These are phyloP conservation scores for Megacollybia marginata DNA, from an alignment of 768 basidiomycete genomes.

Conservation along the genomic window DNA sequence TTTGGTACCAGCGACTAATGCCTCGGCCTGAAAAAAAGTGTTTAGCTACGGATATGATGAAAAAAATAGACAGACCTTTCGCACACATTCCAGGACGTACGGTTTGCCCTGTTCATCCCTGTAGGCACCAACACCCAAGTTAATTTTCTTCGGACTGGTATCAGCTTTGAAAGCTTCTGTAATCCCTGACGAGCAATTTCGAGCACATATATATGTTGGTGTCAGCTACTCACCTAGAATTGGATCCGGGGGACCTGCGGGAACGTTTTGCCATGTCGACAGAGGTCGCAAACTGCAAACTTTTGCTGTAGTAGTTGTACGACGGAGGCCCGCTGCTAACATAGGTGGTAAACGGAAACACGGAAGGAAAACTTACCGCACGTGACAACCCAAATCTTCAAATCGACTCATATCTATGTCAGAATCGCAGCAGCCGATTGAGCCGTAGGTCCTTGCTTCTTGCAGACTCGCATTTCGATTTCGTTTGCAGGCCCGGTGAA, in stretches of 20 bases:
- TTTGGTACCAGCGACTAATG: conserved; percentile 52
- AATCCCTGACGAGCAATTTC: conserved; percentile 3
- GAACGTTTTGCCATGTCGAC: conserved; percentile 78
- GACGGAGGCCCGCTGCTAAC: conserved; percentile 45
- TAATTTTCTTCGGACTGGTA: conserved; percentile 88
- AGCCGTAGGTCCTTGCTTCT: conserved; percentile 14
- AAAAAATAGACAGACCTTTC: conserved; percentile 48
- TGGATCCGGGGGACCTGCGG: conserved; percentile 86
- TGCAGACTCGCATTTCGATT: background rate
- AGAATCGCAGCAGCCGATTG: conserved; percentile 15
- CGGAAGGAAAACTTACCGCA: conserved; percentile 10
- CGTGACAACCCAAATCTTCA: background rate
- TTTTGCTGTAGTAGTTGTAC: conserved; percentile 30
- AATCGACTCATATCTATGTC: conserved; percentile 18
- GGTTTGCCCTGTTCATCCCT: conserved; percentile 93
- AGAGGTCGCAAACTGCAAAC: conserved; percentile 35
- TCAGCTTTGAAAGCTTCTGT: conserved; percentile 93
- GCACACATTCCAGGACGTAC: conserved; percentile 83
- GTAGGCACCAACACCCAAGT: conserved; percentile 96
- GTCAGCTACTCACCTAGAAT: conserved; percentile 63
- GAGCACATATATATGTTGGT: background rate
- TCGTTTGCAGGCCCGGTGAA: conserved; percentile 4
- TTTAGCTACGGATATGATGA: background rate
- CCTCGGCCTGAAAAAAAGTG: conserved; percentile 55
- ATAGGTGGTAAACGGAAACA: conserved; percentile 17